Base-by-base conservation (phyloP, 208 protist genomes). In the Vickermania ingenoplastis region DNA sequence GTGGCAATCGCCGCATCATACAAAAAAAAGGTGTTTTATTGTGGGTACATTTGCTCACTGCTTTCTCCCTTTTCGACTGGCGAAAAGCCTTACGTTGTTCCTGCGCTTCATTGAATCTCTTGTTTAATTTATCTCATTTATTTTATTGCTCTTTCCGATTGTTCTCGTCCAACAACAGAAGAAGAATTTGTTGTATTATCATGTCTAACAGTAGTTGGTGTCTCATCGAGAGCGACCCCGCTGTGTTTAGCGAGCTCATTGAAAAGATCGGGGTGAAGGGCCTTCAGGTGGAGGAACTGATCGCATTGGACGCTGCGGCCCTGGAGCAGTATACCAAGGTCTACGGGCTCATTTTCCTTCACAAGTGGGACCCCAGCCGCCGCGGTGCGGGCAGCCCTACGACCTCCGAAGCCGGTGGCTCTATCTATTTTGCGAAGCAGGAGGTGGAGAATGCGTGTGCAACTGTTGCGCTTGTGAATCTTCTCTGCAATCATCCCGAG, bases 191-290 rank as follows among this genome's bases (percentile, higher is more conserved):
- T n/a, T n/a, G n/a, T n/a, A n/a, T n/a, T n/a, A 45, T n/a, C 7
- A 52, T 56, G 41, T 64, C 29, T 21, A 48, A 53, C 24, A 50
- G 17, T n/a, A 53, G 61, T 26, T 99, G 97, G 97, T 98, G 92
- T 59, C 91, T 94, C 52, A 98, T 99, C 65, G 97, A 99, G 71
- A 95, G 78, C 55, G 97, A 98, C 63, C 94, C 97, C 14, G 95
- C 88, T 27, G 86, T 99, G 13, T 99, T 99, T 66, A 98, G 95
- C 5, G 97, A 99, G 71, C 78, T 99, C 13, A 92, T 99, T 28
- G 60, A 91, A 28, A 67, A 70, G 26, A 79, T 99, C 30, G 97
- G 97, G n/a, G 94, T 98, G 0, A 92, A 90, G 50, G 95, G 83
- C 25, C 73, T 97, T 0, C 84, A 98, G 48, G 97, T 99, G 2